Percentiles rank a stretch among this genome's conserved stretches.
Evolutionary conservation across 139 green algal genomes (phyloP).

Genomic region (Mesotaenium endlicherianum): DNA sequence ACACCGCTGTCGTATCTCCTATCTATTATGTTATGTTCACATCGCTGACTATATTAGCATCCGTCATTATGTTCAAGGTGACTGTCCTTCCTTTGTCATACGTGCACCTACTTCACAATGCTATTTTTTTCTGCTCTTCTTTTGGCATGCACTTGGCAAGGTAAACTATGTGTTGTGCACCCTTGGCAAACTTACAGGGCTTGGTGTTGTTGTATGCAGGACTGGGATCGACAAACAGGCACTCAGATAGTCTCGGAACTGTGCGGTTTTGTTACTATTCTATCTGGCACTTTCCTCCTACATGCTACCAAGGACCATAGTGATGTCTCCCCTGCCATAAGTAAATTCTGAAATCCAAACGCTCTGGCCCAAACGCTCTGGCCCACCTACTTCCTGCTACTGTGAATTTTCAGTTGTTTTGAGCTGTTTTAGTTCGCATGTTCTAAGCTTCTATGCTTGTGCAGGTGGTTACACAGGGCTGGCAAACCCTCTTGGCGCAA

Average conservation of each 20-base stretch:
- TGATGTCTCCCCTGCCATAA: background rate
- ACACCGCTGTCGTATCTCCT: slow-evolving; percentile 93
- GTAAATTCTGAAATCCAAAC: no score
- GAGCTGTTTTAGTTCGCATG: no score
- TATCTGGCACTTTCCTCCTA: slow-evolving; percentile 89
- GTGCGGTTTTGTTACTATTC: slow-evolving; percentile 91
- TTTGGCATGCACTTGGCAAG: no score
- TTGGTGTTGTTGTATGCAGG: no score
- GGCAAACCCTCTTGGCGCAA: no score
- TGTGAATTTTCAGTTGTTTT: no score
- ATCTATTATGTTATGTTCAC: slow-evolving; percentile 99
- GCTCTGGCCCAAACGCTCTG: no score
- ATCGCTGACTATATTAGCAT: slow-evolving; percentile 79
- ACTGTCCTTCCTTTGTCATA: background rate
- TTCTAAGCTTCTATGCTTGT: no score
- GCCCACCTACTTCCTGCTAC: no score
- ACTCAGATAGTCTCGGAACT: slow-evolving; percentile 73
- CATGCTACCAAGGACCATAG: slow-evolving; percentile 72
- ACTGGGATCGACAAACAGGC: slow-evolving; percentile 69
- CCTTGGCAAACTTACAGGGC: no score
- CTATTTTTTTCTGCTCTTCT: background rate
- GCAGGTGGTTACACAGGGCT: no score
- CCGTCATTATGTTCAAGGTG: slow-evolving; percentile 69
- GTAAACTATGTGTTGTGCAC: no score
- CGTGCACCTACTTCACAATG: background rate